Evolutionary conservation across 2,329 filamentous ascomycete genomes (phyloP).

Genomic region (Epichloe uncinata): DNA sequence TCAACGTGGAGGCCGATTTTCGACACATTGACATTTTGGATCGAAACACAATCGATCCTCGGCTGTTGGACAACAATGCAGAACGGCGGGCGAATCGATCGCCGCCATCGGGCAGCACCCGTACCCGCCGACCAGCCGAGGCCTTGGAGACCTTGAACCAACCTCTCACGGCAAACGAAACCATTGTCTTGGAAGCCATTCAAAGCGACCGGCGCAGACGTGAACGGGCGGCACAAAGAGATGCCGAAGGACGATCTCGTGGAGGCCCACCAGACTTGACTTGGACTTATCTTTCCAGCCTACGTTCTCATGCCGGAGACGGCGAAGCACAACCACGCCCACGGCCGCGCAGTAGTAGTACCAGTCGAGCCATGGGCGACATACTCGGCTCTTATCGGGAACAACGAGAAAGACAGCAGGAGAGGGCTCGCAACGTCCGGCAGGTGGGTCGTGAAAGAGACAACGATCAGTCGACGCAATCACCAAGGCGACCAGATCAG

Average conservation of each 20-base stretch:
- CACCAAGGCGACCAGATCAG: conserved; percentile 14
- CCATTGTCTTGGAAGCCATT: conserved; percentile 41
- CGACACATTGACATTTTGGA: conserved; percentile 45
- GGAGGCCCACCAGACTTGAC: conserved; percentile 8
- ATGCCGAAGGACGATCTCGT: conserved; percentile 13
- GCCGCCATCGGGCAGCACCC: conserved; percentile 2
- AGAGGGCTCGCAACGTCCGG: conserved; percentile 21
- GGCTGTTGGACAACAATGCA: conserved; percentile 34
- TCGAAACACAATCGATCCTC: conserved; percentile 38
- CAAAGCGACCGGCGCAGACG: conserved; percentile 38
- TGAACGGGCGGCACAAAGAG: conserved; percentile 24
- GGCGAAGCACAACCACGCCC: conserved; percentile 18
- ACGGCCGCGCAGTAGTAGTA: conserved; percentile 22
- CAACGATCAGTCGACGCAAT: conserved; percentile 1
- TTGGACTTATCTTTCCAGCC: conserved; percentile 9
- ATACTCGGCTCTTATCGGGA: conserved; percentile 25
- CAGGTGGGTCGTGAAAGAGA: conserved; percentile 18
- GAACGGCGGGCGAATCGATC: conserved; percentile 22
- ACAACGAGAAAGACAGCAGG: conserved; percentile 21
- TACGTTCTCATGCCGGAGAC: conserved; percentile 10
- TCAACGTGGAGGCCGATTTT: conserved; percentile 45
- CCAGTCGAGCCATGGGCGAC: conserved; percentile 26
- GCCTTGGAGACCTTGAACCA: conserved; percentile 31
- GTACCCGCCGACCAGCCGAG: conserved; percentile 13
- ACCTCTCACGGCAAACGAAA: conserved; percentile 41